Base-by-base conservation (phyloP, 2,329 filamentous ascomycete genomes). In the Trichoderma sp. region DNA sequence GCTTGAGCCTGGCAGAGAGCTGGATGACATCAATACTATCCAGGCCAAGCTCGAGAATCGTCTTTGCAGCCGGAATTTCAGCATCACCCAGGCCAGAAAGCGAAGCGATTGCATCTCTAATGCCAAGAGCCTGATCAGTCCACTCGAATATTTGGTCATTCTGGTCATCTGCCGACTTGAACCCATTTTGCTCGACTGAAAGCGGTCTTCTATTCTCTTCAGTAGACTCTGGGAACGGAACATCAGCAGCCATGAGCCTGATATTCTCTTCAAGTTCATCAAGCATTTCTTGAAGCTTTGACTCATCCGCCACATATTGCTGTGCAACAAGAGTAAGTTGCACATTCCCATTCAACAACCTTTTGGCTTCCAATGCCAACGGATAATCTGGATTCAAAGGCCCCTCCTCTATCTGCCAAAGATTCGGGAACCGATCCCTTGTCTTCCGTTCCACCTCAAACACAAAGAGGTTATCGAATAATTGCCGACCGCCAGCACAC, bases 21-120 rank as follows among this genome's bases (percentile, higher is more conserved):
- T 95, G 97, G 82, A 98, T 96, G 2, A 93, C 90, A 83, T 98
- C 95, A 75, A 98, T 97, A 80, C 95, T 98, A 85, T 98, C 96
- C 7, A 98, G 88, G 0, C 95, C 95, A 38, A 98, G 88, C 79
- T 96, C 92, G 53, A 97, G 92, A 12, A 98, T 90, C 0, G 93
- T 93, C 0, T 90, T 91, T 7, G 86, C 83, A 69, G 90, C 88
- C 2, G 84, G 82, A 50, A 98, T 85, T 0, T 87, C 83, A 2
- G 86, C 81, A 3, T 83, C 81, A 0, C 88, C 81, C 0, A 92
- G 80, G 0, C 87, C 88, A 1, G 92, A 90, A 6, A 98, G 85
- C 0, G 81, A 79, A 1, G 93, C 89, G 60, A 98, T 88, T 79
- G 93, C 91, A 4, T 86, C 82, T 31, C 90, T 89, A 7, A 97